phyloP scores from a whole-genome alignment of 352 stramenopile genomes.

The Pythium rhizo-oryzae region DNA sequence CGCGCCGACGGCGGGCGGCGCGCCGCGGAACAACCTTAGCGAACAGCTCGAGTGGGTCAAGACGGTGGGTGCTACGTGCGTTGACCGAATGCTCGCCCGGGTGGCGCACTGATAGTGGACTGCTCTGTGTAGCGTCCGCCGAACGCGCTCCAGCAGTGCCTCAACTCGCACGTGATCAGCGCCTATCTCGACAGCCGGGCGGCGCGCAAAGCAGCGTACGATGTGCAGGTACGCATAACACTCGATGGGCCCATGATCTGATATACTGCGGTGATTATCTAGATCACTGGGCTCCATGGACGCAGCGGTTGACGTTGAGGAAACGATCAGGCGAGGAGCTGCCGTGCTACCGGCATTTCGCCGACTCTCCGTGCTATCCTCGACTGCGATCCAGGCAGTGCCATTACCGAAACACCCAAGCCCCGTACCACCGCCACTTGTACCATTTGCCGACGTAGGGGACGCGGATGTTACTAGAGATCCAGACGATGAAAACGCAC shows the following conservation, averaged over 20 bases:
- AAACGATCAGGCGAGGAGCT: conserved; percentile 28
- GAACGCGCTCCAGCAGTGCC: conserved; percentile 66
- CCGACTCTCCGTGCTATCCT: conserved; percentile 11
- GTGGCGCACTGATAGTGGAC: neutral
- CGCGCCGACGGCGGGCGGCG: neutral
- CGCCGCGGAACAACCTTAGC: conserved; percentile 48
- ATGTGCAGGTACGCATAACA: neutral
- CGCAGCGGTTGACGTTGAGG: conserved; percentile 9
- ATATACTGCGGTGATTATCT: neutral
- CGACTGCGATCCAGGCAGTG: conserved; percentile 2
- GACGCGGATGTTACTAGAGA: neutral
- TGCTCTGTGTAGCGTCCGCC: conserved; percentile 27
- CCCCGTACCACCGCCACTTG: conserved; percentile 15
- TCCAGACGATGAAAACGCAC: conserved; percentile 25
- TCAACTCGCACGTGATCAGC: conserved; percentile 82
- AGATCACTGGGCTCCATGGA: conserved; percentile 4
- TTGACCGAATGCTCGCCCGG: neutral
- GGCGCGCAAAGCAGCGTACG: conserved; percentile 49
- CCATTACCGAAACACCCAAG: conserved; percentile 6
- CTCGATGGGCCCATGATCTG: neutral
- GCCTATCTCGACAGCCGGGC: conserved; percentile 64
- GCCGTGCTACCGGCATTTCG: conserved; percentile 21
- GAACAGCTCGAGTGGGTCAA: conserved; percentile 70
- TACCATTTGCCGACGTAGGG: conserved; percentile 23
- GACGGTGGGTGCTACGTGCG: conserved; percentile 24